Conservation (phyloP, 2,329 filamentous ascomycete species). For the Penicillium sclerotigenum region DNA sequence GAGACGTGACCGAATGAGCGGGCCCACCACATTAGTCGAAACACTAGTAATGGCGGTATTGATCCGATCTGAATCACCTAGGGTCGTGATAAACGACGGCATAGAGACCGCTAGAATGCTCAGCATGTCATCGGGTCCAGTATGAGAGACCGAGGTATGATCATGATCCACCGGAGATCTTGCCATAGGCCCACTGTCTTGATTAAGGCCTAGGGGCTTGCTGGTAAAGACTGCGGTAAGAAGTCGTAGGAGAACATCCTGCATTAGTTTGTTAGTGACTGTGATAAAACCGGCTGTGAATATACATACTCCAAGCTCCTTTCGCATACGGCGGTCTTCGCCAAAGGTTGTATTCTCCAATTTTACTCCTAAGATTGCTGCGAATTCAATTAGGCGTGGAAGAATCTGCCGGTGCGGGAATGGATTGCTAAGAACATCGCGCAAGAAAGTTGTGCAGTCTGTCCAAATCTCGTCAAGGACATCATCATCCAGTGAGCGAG, state of each 20-base stretch:
- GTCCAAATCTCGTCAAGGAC: constrained; percentile 98
- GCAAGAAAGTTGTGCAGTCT: constrained; percentile 86
- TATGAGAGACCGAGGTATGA: constrained; percentile 33
- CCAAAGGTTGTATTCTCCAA: constrained; percentile 97
- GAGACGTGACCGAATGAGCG: constrained; percentile 74
- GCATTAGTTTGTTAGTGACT: constrained; percentile 19
- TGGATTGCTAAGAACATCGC: constrained; percentile 86
- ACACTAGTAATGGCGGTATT: constrained; percentile 74
- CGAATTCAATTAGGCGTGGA: constrained; percentile 81
- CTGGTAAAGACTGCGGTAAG: constrained; percentile 94
- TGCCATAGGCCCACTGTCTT: constrained; percentile 48
- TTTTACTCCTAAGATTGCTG: constrained; percentile 86
- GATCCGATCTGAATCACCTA: constrained; percentile 83
- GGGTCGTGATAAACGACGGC: constrained; percentile 74
- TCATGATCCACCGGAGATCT: constrained; percentile 44
- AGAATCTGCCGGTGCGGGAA: constrained; percentile 91
- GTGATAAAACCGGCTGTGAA: not conserved
- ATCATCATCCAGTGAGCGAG: constrained; percentile 87
- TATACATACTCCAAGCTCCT: constrained; percentile 73
- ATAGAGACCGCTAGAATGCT: constrained; percentile 75
- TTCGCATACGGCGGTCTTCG: constrained; percentile 86
- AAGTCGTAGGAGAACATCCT: constrained; percentile 86
- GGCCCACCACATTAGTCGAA: constrained; percentile 76
- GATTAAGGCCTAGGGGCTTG: constrained; percentile 69
- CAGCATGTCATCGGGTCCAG: constrained; percentile 70